Evolutionary conservation across 1,284 basidiomycete species (phyloP).

Genomic region (Ustilago lituana): DNA sequence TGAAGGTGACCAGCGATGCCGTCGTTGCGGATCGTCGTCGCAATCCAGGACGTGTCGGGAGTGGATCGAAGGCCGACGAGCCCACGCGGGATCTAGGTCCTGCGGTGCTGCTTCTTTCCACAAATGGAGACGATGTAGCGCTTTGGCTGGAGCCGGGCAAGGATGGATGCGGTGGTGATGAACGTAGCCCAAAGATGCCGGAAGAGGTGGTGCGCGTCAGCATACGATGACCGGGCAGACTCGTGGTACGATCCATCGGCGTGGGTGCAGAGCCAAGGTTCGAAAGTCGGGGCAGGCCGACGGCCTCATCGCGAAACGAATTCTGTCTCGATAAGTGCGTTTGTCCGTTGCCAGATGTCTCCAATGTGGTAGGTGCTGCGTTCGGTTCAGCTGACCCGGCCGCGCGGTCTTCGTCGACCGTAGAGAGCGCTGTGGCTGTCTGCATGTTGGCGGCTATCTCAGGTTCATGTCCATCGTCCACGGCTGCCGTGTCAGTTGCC

Average conservation of each 20-base stretch:
- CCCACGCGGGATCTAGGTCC: conserved; percentile 12
- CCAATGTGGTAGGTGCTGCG: neutral
- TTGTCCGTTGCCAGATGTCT: neutral
- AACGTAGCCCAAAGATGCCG: conserved; percentile 11
- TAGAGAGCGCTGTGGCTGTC: neutral
- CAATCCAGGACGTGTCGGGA: conserved; percentile 34
- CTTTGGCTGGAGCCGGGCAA: conserved; percentile 5
- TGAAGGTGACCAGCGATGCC: conserved; percentile 37
- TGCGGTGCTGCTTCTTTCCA: neutral
- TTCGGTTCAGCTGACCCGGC: neutral
- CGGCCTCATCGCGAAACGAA: neutral
- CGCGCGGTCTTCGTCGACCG: conserved; percentile 8
- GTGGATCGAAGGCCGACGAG: conserved; percentile 32
- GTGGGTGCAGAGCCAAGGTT: conserved; percentile 11
- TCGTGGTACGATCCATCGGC: conserved; percentile 41
- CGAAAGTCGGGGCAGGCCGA: conserved; percentile 7
- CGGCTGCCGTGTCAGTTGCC: neutral
- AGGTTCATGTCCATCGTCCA: neutral
- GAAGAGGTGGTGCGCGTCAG: conserved; percentile 20
- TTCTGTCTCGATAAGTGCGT: neutral
- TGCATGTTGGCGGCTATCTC: neutral
- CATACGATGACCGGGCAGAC: conserved; percentile 27
- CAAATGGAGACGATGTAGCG: conserved; percentile 4
- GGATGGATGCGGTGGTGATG: conserved; percentile 12
- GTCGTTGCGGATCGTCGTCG: conserved; percentile 43